phyloP scores from a whole-genome alignment of 176 grass and related monocot species.

The Triticum timopheevii region DNA sequence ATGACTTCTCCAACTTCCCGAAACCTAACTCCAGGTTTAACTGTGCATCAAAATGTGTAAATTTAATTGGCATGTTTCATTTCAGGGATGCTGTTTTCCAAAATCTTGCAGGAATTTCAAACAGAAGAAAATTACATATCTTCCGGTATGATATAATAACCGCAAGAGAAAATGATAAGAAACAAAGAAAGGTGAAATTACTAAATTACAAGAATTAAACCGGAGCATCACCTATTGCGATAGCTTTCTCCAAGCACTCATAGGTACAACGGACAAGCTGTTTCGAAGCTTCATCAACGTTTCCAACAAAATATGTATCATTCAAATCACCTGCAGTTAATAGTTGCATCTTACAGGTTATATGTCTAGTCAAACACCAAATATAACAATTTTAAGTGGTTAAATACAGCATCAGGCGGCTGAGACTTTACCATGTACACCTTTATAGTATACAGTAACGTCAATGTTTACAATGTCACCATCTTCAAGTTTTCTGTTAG shows the following conservation, averaged over 20 bases:
- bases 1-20: conserved; percentile 93
- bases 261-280: conserved; percentile 89
- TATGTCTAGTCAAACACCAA: conserved; percentile 6
- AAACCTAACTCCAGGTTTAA: conserved; percentile 98
- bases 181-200: conserved; percentile 17
- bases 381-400: neutral
- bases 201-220: conserved; percentile 8
- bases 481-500: conserved; percentile 84
- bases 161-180: neutral
- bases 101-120: conserved; percentile 22
- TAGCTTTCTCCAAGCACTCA: conserved; percentile 98
- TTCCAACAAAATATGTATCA: conserved; percentile 98
- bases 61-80: conserved; percentile 25
- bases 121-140: neutral
- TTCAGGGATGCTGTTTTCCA: neutral
- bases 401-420: conserved; percentile 20
- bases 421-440: conserved; percentile 80
- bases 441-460: conserved; percentile 87
- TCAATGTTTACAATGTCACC: conserved; percentile 99
- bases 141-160: conserved; percentile 3
- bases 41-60: conserved; percentile 36
- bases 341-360: conserved; percentile 7
- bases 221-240: conserved; percentile 75
- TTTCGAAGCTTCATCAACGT: conserved; percentile 91
- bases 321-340: conserved; percentile 87